Evolutionary conservation across 176 grass and related monocot genomes (phyloP).

Genomic region (Miscanthus lutarioriparius): DNA sequence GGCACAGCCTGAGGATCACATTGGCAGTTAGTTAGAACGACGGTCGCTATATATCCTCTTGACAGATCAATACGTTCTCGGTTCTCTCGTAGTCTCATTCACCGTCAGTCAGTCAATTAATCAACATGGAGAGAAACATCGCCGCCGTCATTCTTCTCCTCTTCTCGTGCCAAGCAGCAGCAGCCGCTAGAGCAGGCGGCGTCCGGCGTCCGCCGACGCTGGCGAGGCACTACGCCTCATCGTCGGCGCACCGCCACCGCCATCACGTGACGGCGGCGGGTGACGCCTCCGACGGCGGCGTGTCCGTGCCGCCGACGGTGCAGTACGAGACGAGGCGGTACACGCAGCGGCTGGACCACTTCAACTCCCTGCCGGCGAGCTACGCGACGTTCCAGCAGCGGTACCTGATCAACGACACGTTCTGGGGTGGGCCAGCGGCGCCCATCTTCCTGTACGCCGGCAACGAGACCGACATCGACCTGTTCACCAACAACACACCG

Average conservation of each 20-base stretch:
- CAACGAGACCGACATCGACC: conserved; percentile 48
- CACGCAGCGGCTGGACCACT: conserved; percentile 69
- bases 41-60: too few species aligned
- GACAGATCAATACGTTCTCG: too few species aligned
- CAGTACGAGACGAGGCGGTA: conserved; percentile 48
- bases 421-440: conserved; percentile 46
- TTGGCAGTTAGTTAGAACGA: too few species aligned
- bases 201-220: too few species aligned
- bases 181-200: too few species aligned
- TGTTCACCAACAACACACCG: conserved; percentile 56
- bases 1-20: too few species aligned
- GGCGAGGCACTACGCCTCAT: background rate
- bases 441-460: conserved; percentile 62
- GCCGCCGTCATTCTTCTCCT: background rate
- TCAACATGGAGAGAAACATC: background rate
- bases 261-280: background rate
- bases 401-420: conserved; percentile 57
- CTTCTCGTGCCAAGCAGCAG: too few species aligned
- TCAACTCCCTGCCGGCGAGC: conserved; percentile 49
- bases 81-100: background rate
- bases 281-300: background rate
- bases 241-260: background rate
- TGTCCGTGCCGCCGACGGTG: background rate
- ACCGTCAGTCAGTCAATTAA: background rate
- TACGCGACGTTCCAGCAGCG: conserved; percentile 54